Evolutionary conservation across 345 rosid species (phyloP).

Genomic region (Moricandia arvensis): DNA sequence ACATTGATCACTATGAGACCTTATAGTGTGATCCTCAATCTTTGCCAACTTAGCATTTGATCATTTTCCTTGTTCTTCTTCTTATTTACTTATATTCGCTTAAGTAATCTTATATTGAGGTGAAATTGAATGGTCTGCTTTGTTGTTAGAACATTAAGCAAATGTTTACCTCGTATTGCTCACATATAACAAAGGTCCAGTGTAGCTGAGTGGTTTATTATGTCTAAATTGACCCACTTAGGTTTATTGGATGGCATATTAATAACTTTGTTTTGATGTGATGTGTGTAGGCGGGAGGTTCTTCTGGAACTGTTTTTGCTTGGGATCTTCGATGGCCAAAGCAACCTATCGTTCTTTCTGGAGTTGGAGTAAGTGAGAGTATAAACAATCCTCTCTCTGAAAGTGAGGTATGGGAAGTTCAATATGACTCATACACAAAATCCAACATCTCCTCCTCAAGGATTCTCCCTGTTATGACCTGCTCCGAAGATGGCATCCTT

Average conservation of each 20-base stretch:
- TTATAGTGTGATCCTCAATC: neutral
- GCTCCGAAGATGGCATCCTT: conserved; percentile 93
- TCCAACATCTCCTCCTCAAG: conserved; percentile 59
- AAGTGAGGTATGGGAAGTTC: conserved; percentile 91
- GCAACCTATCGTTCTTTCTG: conserved; percentile 68
- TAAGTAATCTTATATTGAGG: neutral
- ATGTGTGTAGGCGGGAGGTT: conserved; percentile 46
- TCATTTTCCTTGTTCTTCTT: neutral
- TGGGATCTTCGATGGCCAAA: conserved; percentile 44
- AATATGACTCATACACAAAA: conserved; percentile 59
- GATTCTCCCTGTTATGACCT: conserved; percentile 76
- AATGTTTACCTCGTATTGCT: no score
- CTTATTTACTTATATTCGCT: neutral
- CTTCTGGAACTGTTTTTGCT: no score
- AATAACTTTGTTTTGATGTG: conserved; percentile 1
- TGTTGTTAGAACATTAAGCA: no score
- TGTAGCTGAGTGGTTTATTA: neutral
- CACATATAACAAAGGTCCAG: neutral
- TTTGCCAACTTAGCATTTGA: neutral
- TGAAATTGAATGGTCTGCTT: no score
- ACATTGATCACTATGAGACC: neutral
- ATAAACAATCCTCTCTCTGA: conserved; percentile 50
- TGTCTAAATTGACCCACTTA: neutral
- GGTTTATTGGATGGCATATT: neutral
- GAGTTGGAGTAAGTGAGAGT: conserved; percentile 44